Percentiles rank a stretch among this genome's conserved stretches.
Evolutionary conservation across 2,329 filamentous ascomycete species (phyloP).

Genomic region (Cryphonectria naterciae): DNA sequence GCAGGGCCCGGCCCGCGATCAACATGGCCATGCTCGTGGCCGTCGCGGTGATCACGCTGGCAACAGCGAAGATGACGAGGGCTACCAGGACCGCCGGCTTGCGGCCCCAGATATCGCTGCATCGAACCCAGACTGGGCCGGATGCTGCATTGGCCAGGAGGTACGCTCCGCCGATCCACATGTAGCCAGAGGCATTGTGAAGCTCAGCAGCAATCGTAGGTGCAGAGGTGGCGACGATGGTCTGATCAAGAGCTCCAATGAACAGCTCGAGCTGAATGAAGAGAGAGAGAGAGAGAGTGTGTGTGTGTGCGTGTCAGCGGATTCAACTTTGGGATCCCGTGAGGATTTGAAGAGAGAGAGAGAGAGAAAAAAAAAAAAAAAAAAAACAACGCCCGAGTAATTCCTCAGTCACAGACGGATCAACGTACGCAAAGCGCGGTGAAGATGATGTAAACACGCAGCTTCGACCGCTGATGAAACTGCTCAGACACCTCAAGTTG

Average conservation of each 20-base stretch:
- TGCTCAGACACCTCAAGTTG: not conserved
- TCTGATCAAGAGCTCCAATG: constrained; percentile 38
- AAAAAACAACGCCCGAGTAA: not conserved
- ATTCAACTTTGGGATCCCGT: not conserved
- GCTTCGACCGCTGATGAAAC: not conserved
- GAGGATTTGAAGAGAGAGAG: not conserved
- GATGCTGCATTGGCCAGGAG: constrained; percentile 63
- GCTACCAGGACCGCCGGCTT: constrained; percentile 44
- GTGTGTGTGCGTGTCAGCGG: not conserved
- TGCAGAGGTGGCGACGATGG: constrained; percentile 54
- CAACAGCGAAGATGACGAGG: constrained; percentile 41
- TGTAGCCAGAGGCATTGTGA: constrained; percentile 59
- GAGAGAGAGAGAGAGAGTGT: too few species aligned
- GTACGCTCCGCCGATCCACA: constrained; percentile 70
- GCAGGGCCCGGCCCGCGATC: constrained; percentile 40
- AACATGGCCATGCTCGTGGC: constrained; percentile 43
- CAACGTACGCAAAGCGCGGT: not conserved
- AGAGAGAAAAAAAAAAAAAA: too few species aligned
- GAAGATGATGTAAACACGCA: constrained; percentile 1
- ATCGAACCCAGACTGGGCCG: constrained; percentile 61
- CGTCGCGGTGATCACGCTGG: constrained; percentile 42
- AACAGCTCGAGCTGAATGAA: constrained; percentile 26
- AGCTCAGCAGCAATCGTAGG: constrained; percentile 54
- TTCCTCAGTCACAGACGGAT: not conserved
- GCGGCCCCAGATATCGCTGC: constrained; percentile 49